These are phyloP conservation scores for Allantophomopsis lycopodina DNA, from an alignment of 2,329 filamentous ascomycete genomes.

Conservation along the genomic window DNA sequence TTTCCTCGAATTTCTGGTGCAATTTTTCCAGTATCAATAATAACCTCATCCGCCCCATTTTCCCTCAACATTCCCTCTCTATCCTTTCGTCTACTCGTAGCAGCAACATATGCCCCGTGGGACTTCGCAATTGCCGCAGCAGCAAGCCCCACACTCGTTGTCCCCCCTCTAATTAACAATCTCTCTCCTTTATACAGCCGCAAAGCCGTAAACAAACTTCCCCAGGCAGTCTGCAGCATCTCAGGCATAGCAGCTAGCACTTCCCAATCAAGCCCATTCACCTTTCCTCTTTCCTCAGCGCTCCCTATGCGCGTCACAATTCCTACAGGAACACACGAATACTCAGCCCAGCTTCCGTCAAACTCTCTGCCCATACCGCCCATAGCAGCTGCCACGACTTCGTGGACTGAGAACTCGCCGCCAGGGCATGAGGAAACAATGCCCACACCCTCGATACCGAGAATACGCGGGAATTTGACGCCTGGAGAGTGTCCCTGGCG, in stretches of 20 bases:
- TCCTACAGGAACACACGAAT: slow-evolving; percentile 25
- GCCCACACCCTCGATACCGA: too few relatives aligned
- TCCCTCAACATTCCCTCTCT: slow-evolving; percentile 23
- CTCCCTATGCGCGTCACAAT: slow-evolving; percentile 23
- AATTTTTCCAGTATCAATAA: slow-evolving; percentile 27
- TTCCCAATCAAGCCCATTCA: slow-evolving; percentile 23
- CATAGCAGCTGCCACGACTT: slow-evolving; percentile 32
- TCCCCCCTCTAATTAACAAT: slow-evolving; percentile 33
- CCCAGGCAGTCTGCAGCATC: slow-evolving; percentile 36
- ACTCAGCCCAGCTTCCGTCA: slow-evolving; percentile 35
- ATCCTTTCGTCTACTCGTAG: slow-evolving; percentile 23
- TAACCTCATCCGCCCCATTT: slow-evolving; percentile 25
- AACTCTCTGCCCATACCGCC: slow-evolving; percentile 31
- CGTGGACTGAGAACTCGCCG: too few relatives aligned
- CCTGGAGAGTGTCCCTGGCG: too few relatives aligned
- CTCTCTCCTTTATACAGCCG: slow-evolving; percentile 23
- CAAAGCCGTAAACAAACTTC: slow-evolving; percentile 24
- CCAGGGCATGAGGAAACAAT: too few relatives aligned
- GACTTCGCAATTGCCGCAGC: slow-evolving; percentile 29
- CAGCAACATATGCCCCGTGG: slow-evolving; percentile 23
- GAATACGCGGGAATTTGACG: too few relatives aligned
- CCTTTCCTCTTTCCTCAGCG: too few relatives aligned
- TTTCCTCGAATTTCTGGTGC: slow-evolving; percentile 16
- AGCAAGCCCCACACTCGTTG: slow-evolving; percentile 30
- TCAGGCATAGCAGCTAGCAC: slow-evolving; percentile 31